These are phyloP conservation scores for Aegle marmelos DNA, from an alignment of 345 rosid species.

Conservation along the genomic window DNA sequence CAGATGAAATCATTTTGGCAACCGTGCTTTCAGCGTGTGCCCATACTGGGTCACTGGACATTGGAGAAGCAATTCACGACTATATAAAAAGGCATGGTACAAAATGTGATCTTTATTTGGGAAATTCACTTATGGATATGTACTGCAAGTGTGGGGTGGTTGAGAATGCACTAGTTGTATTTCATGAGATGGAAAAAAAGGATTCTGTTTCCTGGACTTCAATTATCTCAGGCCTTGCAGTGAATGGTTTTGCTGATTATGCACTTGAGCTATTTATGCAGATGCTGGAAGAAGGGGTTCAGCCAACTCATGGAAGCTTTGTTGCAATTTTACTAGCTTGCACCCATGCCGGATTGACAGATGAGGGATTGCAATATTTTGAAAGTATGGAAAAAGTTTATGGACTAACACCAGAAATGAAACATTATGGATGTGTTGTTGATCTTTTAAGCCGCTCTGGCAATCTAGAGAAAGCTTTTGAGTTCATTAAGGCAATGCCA, in stretches of 20 bases:
- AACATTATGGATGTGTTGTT: conserved; percentile 67
- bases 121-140: conserved; percentile 59
- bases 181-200: conserved; percentile 44
- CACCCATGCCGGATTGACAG: conserved; percentile 54
- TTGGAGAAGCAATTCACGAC: conserved; percentile 43
- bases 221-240: conserved; percentile 60
- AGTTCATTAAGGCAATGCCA: conserved; percentile 48
- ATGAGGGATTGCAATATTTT: conserved; percentile 44
- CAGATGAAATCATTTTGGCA: conserved; percentile 58
- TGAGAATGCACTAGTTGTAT: conserved; percentile 42
- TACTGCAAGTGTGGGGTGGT: conserved; percentile 56
- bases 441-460: conserved; percentile 71
- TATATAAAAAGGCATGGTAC: conserved; percentile 31
- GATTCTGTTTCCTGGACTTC: conserved; percentile 61
- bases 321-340: conserved; percentile 56
- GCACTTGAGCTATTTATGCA: conserved; percentile 41
- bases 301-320: conserved; percentile 49
- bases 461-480: conserved; percentile 49
- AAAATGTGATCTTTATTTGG: conserved; percentile 36
- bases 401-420: conserved; percentile 57
- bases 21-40: conserved; percentile 63
- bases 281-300: conserved; percentile 39
- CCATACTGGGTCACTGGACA: conserved; percentile 45
- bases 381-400: conserved; percentile 42
- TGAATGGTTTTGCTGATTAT: conserved; percentile 51